Conservation (phyloP, 2,329 filamentous ascomycete species). For the Acarospora socialis region DNA sequence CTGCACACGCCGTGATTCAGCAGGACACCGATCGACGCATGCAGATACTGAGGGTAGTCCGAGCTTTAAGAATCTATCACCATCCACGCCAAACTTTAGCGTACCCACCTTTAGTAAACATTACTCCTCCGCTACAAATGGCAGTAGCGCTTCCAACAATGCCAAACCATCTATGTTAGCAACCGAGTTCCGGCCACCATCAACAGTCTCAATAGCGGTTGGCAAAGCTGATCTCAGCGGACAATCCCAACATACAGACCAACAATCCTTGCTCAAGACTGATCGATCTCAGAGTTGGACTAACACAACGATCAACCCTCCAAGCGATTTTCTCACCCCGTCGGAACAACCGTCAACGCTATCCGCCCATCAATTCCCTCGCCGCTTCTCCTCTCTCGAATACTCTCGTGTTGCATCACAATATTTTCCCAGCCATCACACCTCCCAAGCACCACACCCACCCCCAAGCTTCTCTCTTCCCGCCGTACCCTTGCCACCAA, state of each 20-base stretch:
- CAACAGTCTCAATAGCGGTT: too few species aligned
- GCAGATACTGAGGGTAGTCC: too few species aligned
- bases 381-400: conserved; percentile 11
- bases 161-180: neutral
- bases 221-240: too few species aligned
- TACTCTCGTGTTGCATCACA: conserved; percentile 11
- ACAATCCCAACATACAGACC: too few species aligned
- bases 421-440: too few species aligned
- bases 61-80: conserved; percentile 3
- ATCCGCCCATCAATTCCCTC: conserved; percentile 4
- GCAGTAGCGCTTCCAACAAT: conserved; percentile 2
- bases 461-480: neutral
- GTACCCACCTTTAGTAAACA: conserved; percentile 12
- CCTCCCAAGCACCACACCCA: too few species aligned
- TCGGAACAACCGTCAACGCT: neutral
- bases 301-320: neutral
- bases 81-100: conserved; percentile 10
- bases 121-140: conserved; percentile 7
- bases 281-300: too few species aligned
- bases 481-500: neutral
- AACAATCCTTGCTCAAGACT: too few species aligned
- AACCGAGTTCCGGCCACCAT: conserved; percentile 2
- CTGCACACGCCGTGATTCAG: too few species aligned
- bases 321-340: neutral
- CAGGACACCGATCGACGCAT: too few species aligned